Conservation (phyloP, 805 yeast species). For the Metschnikowia bowlesiae region DNA sequence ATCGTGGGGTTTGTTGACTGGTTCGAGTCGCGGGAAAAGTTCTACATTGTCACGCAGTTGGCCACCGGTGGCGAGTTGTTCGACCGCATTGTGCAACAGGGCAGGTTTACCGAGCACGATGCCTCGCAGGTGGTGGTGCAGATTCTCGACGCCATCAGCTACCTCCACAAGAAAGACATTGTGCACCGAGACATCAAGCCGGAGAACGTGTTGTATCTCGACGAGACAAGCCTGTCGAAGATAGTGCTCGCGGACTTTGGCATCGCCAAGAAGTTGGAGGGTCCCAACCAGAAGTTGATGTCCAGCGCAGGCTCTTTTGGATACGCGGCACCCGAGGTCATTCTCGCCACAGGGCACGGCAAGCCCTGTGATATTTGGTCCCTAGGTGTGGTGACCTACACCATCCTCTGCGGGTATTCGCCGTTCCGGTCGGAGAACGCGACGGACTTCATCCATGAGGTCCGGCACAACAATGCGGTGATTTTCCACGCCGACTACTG, state of each 20-base stretch:
- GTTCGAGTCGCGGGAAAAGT: slow-evolving; percentile 90
- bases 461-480: slow-evolving; percentile 67
- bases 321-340: slow-evolving; percentile 94
- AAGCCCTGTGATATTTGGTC: slow-evolving; percentile 97
- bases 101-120: slow-evolving; percentile 84
- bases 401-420: slow-evolving; percentile 85
- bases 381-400: slow-evolving; percentile 86
- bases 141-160: slow-evolving; percentile 70
- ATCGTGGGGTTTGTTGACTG: slow-evolving; percentile 88
- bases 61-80: slow-evolving; percentile 96
- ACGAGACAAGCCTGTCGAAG: slow-evolving; percentile 51
- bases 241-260: slow-evolving; percentile 95
- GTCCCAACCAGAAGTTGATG: slow-evolving; percentile 56
- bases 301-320: slow-evolving; percentile 91
- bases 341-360: slow-evolving; percentile 80
- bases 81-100: slow-evolving; percentile 75
- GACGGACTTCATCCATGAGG: slow-evolving; percentile 76
- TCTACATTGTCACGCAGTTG: slow-evolving; percentile 87
- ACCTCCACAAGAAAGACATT: slow-evolving; percentile 70
- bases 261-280: slow-evolving; percentile 72
- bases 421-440: slow-evolving; percentile 86
- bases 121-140: slow-evolving; percentile 75
- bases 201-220: slow-evolving; percentile 77
- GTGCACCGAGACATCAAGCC: slow-evolving; percentile 96
- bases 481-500: slow-evolving; percentile 84